phyloP scores from a whole-genome alignment of 2,329 filamentous ascomycete species.

The Colletotrichum simmondsii region DNA sequence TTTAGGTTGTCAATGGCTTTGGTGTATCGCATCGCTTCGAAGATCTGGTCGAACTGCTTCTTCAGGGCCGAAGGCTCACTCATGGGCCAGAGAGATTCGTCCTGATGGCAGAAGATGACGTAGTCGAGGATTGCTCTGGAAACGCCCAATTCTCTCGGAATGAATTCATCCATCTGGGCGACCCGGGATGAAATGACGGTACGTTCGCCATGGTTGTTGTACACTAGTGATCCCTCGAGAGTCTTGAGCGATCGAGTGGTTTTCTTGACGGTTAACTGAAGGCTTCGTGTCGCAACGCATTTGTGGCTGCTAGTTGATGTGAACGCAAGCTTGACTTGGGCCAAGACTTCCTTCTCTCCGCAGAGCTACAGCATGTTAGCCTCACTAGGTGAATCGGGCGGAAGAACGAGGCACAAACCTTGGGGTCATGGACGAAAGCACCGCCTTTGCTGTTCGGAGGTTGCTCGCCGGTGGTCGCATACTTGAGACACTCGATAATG shows the following conservation, averaged over 20 bases:
- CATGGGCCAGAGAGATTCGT: conserved; percentile 97
- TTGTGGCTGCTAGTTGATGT: conserved; percentile 79
- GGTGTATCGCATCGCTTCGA: conserved; percentile 96
- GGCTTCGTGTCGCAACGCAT: conserved; percentile 84
- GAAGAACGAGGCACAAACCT: conserved; percentile 57
- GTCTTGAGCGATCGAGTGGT: conserved; percentile 81
- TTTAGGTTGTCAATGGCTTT: conserved; percentile 98
- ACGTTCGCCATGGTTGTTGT: conserved; percentile 83
- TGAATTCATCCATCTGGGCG: conserved; percentile 82
- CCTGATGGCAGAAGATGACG: conserved; percentile 98
- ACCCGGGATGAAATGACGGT: conserved; percentile 82
- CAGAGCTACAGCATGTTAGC: conserved; percentile 62
- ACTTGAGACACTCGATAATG: conserved; percentile 98
- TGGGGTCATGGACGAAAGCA: conserved; percentile 98
- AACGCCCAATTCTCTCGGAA: conserved; percentile 89
- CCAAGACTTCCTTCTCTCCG: conserved; percentile 88
- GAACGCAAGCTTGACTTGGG: conserved; percentile 92
- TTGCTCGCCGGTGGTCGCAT: conserved; percentile 93
- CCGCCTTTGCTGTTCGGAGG: conserved; percentile 92
- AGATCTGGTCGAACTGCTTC: conserved; percentile 97
- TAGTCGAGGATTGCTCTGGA: conserved; percentile 90
- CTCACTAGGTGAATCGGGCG: no score
- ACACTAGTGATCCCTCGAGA: conserved; percentile 81
- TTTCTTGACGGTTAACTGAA: conserved; percentile 91
- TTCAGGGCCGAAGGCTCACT: conserved; percentile 88